Percentiles rank a stretch among this genome's conserved stretches.
phyloP scores from a whole-genome alignment of 306 rosid genomes.

The Begonia loranthoides region DNA sequence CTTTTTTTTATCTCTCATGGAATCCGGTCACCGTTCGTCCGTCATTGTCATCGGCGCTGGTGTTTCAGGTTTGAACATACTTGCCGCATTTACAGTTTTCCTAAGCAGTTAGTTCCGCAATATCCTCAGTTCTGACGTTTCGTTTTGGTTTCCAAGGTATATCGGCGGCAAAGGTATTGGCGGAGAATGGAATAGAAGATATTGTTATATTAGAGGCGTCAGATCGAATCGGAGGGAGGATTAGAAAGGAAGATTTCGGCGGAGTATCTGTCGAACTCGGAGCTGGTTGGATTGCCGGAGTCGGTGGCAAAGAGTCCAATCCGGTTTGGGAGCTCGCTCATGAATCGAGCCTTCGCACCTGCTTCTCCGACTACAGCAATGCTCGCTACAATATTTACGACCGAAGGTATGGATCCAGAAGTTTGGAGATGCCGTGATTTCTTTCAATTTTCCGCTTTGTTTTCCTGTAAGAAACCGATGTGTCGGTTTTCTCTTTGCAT shows the following conservation, averaged over 20 bases:
- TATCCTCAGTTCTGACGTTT: neutral
- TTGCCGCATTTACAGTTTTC: too few species aligned
- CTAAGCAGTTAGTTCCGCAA: too few species aligned
- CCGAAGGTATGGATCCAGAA: slow-evolving; percentile 35
- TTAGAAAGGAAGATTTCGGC: slow-evolving; percentile 64
- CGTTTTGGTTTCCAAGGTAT: slow-evolving; percentile 29
- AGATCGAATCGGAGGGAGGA: slow-evolving; percentile 88
- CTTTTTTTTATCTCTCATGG: slow-evolving; percentile 27
- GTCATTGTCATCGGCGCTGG: slow-evolving; percentile 91
- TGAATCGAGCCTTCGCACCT: slow-evolving; percentile 52
- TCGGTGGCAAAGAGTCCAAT: slow-evolving; percentile 62
- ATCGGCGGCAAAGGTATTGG: slow-evolving; percentile 70
- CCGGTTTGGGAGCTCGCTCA: slow-evolving; percentile 89
- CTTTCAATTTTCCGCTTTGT: neutral
- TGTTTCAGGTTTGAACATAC: slow-evolving; percentile 45
- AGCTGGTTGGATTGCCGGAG: slow-evolving; percentile 99
- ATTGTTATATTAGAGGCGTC: slow-evolving; percentile 77
- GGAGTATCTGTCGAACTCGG: slow-evolving; percentile 88
- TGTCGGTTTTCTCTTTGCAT: neutral
- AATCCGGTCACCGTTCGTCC: slow-evolving; percentile 53
- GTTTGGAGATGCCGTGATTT: neutral
- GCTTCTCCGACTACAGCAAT: slow-evolving; percentile 89
- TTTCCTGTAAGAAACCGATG: neutral
- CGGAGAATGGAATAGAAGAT: slow-evolving; percentile 64
- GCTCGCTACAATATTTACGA: slow-evolving; percentile 87